Base-by-base conservation (phyloP, 345 rosid genomes). In the Boechera stricta region DNA sequence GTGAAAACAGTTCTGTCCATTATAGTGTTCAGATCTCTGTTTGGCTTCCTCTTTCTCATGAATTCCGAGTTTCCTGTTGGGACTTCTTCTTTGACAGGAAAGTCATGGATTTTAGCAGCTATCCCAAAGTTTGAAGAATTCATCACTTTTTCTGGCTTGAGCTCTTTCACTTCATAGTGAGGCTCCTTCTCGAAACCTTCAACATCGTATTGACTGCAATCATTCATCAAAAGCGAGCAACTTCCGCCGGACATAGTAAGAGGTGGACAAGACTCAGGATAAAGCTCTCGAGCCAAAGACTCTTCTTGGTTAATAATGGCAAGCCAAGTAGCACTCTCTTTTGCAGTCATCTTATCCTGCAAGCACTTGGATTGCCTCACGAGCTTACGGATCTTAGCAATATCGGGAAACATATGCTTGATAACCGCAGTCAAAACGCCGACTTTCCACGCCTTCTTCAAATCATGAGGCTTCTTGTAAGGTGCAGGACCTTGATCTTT, bases 321-420 rank as follows among this genome's bases (percentile, higher is more conserved):
- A 77, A 91, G 81, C 99, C 99, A 95, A 39, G 92, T 90, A 31
- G 99, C 99, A 84, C 98, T 95, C 87, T 95, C 99, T 78, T 91
- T 95, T 41, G 98, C 99, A 0, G 99, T 95, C 98, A 95, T 95
- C 86, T 95, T 95, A 85, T 95, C 99, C 84, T 95, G 99, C 78
- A 95, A 85, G 82, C 99, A 95, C 72, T 95, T 95, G 13, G 98
- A 93, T 61, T 90, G 94, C 69, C 97, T 92, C 10, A 95, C 87
- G 26, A 89, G 99, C 82, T 84, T 93, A 79, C 91, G 85, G 59
- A 95, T 95, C 87, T 95, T 95, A 6, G 96, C 92, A 71, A 91
- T 86, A 79, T 95, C 91, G 1, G 99, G 98, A 9, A 96, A 90
- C 97, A 95, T 95, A 71, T 95, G 99, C 86, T 93, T 95, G 78